A percentile compares a stretch with the other conserved stretches of the same genome.
These are phyloP conservation scores for Abelmoschus esculentus DNA, from an alignment of 345 rosid genomes.

Conservation along the genomic window DNA sequence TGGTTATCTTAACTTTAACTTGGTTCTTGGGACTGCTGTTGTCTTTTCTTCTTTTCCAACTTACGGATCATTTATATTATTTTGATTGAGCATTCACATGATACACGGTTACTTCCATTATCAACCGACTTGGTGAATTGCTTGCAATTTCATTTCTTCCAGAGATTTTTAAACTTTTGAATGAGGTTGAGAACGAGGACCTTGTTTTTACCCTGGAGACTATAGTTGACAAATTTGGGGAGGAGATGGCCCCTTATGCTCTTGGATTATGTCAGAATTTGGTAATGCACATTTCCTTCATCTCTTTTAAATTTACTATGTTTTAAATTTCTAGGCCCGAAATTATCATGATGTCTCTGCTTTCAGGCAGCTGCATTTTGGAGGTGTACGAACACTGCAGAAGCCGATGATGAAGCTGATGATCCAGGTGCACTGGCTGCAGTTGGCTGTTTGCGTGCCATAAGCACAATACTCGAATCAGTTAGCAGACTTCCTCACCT, in stretches of 20 bases:
- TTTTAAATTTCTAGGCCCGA: not conserved
- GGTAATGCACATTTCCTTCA: slow-evolving; percentile 26
- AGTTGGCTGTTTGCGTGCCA: slow-evolving; percentile 79
- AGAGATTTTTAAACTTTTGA: slow-evolving; percentile 96
- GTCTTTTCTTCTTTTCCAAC: not conserved
- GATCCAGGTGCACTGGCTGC: slow-evolving; percentile 84
- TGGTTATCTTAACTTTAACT: not conserved
- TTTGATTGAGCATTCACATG: not conserved
- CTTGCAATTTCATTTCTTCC: slow-evolving; percentile 17
- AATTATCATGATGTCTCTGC: not conserved
- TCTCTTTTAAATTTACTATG: not conserved
- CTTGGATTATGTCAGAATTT: slow-evolving; percentile 72
- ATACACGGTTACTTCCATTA: not conserved
- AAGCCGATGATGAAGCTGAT: slow-evolving; percentile 76
- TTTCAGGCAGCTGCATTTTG: slow-evolving; percentile 75
- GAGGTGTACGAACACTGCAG: slow-evolving; percentile 72
- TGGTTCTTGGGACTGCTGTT: not conserved
- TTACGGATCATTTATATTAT: not conserved
- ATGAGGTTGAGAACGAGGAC: slow-evolving; percentile 98
- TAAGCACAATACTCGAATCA: slow-evolving; percentile 77
- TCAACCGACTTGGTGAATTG: not conserved
- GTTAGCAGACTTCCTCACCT: slow-evolving; percentile 71
- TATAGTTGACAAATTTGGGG: slow-evolving; percentile 76
- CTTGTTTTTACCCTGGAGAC: slow-evolving; percentile 74
- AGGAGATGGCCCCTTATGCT: slow-evolving; percentile 82